Base-by-base conservation (phyloP, 1,139 yeast species). In the Geotrichum phurueaensis region DNA sequence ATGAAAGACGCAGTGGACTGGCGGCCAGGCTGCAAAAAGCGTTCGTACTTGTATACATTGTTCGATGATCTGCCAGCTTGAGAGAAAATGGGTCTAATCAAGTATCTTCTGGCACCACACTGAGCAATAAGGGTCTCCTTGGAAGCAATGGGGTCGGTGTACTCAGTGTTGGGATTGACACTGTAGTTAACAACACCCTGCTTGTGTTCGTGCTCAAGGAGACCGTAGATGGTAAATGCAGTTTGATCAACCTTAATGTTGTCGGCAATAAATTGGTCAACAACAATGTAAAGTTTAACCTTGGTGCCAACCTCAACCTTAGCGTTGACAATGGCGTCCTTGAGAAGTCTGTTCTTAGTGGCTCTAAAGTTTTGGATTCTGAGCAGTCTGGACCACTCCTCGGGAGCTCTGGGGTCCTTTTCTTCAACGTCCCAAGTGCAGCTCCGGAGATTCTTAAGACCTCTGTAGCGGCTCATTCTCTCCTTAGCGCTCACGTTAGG, bases 401-500 rank as follows among this genome's bases (percentile, higher is more conserved):
- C 76, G 53, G 99, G 99, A 12, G 87, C 81, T 63, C 84, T 83
- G 33, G 84, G 80, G 70, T 91, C 97, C 56, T 76, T 73, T 73
- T 94, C 99, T 71, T 91, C 91, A 65, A 82, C 83, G 67, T 91
- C 92, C 99, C 99, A 94, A 52, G 82, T 81, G 68, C 95, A 85
- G 64, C 86, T 85, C 56, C 87, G 85, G 64, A 95, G 76, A 53
- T 89, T 88, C 73, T 89, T 89, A 65, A 92, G 82, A 62, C 98
- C 98, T 73, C 98, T 82, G 74, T 90, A 94, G 62, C 90, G 82
- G 45, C 79, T 75, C 62, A 94, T 78, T 64, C 89, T 81, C 65
- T 90, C 91, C 67, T 81, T 83, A 15, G 89, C 99, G 12, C 87
- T 81, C 66, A 83, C 91, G 4, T 75, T 71, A 36, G 98, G 97